phyloP scores from a whole-genome alignment of 345 rosid species.

The Psidium friedrichsthalianum region DNA sequence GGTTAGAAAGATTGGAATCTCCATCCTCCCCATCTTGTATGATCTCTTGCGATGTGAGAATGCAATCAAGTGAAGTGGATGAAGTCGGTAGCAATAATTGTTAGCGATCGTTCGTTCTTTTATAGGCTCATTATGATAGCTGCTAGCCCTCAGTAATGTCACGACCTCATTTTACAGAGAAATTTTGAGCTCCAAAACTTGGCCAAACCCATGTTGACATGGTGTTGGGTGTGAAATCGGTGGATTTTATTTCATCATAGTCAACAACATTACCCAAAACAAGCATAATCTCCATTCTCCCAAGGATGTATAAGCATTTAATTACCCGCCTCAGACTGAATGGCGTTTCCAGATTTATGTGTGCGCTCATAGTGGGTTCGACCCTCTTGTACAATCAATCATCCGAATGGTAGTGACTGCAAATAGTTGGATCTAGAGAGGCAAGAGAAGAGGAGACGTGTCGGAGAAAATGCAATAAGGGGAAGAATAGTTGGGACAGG shows the following conservation, averaged over 20 bases:
- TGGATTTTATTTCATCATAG: not conserved
- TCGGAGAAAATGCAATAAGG: not conserved
- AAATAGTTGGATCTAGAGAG: not conserved
- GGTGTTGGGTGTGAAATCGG: not conserved
- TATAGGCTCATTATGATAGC: not conserved
- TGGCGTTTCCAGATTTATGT: not conserved
- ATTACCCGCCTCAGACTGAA: not conserved
- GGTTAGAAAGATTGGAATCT: not conserved
- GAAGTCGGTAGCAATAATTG: not conserved
- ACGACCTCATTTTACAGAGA: not conserved
- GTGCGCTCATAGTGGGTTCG: not conserved
- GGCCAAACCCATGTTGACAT: not conserved
- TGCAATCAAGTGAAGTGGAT: not conserved
- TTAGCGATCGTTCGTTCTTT: not conserved
- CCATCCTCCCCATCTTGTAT: not conserved
- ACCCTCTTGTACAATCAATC: not conserved
- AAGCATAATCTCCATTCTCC: not conserved
- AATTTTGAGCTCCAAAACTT: not conserved
- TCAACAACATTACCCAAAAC: not conserved
- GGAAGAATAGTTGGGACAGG: not conserved
- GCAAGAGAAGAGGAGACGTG: not conserved
- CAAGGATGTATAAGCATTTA: not conserved
- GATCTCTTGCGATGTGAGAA: not conserved
- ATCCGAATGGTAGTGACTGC: not conserved
- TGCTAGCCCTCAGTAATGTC: not conserved